Evolutionary conservation across 768 basidiomycete species (phyloP).

Genomic region (Podaxis rugospora): DNA sequence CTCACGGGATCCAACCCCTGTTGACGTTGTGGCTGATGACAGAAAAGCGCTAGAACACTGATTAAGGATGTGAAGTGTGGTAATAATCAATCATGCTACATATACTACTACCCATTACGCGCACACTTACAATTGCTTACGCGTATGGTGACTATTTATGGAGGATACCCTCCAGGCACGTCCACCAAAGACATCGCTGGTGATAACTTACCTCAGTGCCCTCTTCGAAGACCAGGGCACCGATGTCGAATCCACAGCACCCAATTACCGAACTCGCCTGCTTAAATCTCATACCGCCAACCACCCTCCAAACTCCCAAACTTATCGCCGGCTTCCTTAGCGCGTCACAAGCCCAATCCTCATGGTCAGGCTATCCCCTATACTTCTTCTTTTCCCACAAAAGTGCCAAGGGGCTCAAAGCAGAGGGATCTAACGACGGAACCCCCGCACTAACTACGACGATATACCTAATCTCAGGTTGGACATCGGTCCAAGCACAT

Average conservation of each 20-base stretch:
- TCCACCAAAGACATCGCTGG: background rate
- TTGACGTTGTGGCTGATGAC: background rate
- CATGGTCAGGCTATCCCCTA: conserved; percentile 37
- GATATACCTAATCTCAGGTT: conserved; percentile 40
- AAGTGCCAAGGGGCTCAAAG: conserved; percentile 12
- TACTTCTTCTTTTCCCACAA: conserved; percentile 29
- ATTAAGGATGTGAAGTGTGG: background rate
- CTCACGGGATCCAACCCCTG: background rate
- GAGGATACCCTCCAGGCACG: background rate
- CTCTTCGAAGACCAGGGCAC: background rate
- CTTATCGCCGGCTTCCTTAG: conserved; percentile 25
- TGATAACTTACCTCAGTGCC: background rate
- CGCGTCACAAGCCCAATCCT: conserved; percentile 31
- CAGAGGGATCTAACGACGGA: background rate
- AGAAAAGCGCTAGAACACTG: background rate
- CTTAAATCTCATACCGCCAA: conserved; percentile 28
- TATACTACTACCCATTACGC: background rate
- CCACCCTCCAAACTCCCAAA: conserved; percentile 24
- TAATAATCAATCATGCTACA: background rate
- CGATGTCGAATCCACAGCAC: background rate
- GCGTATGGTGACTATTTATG: background rate
- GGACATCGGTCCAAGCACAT: conserved; percentile 37
- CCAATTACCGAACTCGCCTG: conserved; percentile 40
- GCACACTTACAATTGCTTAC: background rate
- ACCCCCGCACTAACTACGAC: background rate